Base-by-base conservation (phyloP, 2,329 filamentous ascomycete genomes). In the Phoma sp. region DNA sequence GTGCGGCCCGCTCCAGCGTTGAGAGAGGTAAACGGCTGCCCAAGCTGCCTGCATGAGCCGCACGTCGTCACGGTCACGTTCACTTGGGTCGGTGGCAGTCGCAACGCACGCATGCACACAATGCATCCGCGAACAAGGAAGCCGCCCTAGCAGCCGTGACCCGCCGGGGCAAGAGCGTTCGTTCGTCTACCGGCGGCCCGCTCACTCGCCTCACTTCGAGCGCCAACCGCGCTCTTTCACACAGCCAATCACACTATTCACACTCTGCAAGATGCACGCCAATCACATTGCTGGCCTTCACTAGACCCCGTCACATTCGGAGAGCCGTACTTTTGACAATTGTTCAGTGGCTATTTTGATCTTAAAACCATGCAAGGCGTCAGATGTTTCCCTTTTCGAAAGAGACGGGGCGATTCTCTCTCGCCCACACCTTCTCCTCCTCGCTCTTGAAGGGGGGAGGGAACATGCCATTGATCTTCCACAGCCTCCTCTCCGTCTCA, bases 391-490 rank as follows among this genome's bases (percentile, higher is more conserved):
- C 38, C 32, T 47, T 39, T 13, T 38, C 37, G 11, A 49, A 29
- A 27, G 42, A 35, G 3, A 55, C 47, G 23, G 57, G 32, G 22
- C 47, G 47, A 10, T 67, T 67, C 43, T 64, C 60, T 33, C 49
- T 62, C 18, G 47, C 41, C 75, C 76, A 77, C 0, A 65, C 63
- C 55, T 65, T 62, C 54, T 65, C 62, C 3, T 43, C 60, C 33
- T 75, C 72, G 44, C 73, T 76, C 42, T 51, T 57, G 14, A 48
- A 70, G 11, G 63, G 61, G 4, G 77, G 77, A 4, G 76, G 65
- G 32, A 62, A 56, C 22, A 78, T n/a, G 4, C 74, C 77, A 37
- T 80, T 74, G n/a, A 80, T 64, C 59, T 72, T 75, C 78, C 78
- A 81, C 39, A 80, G 52, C 18, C 64, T 63, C 24, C 75, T 59